Conservation (phyloP, 108 stramenopile genomes). For the Cylindrotheca fusiformis region DNA sequence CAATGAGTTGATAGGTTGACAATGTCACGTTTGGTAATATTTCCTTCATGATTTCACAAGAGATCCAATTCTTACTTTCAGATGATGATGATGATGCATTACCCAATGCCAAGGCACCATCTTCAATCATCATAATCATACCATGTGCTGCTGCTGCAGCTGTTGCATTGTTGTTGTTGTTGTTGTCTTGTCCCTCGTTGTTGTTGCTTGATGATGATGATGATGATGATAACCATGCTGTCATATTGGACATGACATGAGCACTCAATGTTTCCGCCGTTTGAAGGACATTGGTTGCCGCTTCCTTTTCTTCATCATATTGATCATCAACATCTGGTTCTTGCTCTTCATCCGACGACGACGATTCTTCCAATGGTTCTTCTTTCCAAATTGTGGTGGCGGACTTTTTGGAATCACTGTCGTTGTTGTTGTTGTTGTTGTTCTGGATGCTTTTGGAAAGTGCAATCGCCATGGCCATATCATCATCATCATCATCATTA, state of each 20-base stretch:
- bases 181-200: conserved; percentile 13
- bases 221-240: conserved; percentile 36
- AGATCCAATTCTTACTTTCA: conserved; percentile 54
- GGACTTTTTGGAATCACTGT: neutral
- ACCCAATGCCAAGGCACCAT: conserved; percentile 52
- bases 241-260: conserved; percentile 60
- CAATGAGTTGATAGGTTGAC: conserved; percentile 80
- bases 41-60: conserved; percentile 49
- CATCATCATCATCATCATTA: conserved; percentile 13
- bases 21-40: conserved; percentile 62
- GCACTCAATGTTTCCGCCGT: conserved; percentile 70
- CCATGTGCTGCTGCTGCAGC: conserved; percentile 16
- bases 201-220: no score
- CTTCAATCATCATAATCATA: conserved; percentile 54
- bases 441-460: conserved; percentile 1
- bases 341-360: conserved; percentile 34
- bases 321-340: conserved; percentile 48
- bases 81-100: neutral
- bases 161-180: no score
- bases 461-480: neutral
- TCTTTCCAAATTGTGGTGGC: neutral
- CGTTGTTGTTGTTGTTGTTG: neutral
- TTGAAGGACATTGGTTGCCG: conserved; percentile 54
- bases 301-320: conserved; percentile 59
- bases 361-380: neutral